Conservation (phyloP, 768 basidiomycete species). For the Tylopilus plumbeoviolaceoides region DNA sequence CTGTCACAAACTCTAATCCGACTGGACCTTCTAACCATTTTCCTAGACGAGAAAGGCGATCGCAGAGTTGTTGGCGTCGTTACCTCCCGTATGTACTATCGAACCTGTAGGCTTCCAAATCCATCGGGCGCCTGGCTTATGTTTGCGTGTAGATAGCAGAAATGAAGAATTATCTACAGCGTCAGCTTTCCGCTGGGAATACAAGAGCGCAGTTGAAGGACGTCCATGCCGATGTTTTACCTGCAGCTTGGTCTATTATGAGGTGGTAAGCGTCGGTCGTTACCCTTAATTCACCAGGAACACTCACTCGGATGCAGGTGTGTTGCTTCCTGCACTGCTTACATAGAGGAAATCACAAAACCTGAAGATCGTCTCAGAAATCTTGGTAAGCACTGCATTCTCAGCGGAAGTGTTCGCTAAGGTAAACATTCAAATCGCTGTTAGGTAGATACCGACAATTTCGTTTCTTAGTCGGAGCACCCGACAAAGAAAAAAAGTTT, state of each 20-base stretch:
- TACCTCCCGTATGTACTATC: constrained; percentile 43
- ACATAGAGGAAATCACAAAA: constrained; percentile 59
- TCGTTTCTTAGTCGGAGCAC: constrained; percentile 65
- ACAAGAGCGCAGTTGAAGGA: constrained; percentile 53
- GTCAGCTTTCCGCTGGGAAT: constrained; percentile 47
- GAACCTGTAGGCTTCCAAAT: not conserved
- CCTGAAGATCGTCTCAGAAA: constrained; percentile 52
- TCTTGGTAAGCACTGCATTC: constrained; percentile 39
- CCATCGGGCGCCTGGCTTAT: not conserved
- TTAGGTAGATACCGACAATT: constrained; percentile 43
- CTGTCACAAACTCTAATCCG: constrained; percentile 28
- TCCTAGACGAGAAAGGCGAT: constrained; percentile 40
- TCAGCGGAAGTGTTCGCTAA: not conserved
- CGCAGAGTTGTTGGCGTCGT: constrained; percentile 37
- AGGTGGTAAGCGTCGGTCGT: constrained; percentile 44
- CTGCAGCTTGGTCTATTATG: constrained; percentile 63
- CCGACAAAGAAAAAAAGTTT: constrained; percentile 69
- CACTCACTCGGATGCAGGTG: constrained; percentile 39
- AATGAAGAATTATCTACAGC: constrained; percentile 55
- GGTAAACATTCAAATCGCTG: not conserved
- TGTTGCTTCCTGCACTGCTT: constrained; percentile 69
- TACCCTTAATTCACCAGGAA: not conserved
- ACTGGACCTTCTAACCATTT: not conserved
- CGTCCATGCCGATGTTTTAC: constrained; percentile 43
- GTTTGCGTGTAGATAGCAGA: constrained; percentile 40